phyloP scores from a whole-genome alignment of 768 basidiomycete species.

The Termitomyces sp. region DNA sequence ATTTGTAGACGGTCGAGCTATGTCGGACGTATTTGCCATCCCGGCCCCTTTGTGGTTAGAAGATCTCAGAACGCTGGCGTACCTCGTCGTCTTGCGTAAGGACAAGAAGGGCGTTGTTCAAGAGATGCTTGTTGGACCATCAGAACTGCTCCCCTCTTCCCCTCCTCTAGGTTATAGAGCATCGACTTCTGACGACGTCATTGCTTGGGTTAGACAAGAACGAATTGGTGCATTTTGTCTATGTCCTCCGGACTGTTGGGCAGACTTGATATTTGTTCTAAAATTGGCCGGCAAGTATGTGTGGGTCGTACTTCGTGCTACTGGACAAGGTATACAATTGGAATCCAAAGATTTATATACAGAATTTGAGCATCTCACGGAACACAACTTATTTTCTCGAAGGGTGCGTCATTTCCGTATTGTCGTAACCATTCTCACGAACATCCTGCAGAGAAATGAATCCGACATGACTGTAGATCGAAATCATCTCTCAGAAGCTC shows the following conservation, averaged over 20 bases:
- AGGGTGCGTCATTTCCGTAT: neutral
- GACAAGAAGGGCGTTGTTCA: neutral
- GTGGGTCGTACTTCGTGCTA: neutral
- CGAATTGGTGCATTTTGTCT: conserved; percentile 1
- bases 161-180: neutral
- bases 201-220: neutral
- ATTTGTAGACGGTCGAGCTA: neutral
- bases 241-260: neutral
- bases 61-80: neutral
- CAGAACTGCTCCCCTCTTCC: neutral
- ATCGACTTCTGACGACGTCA: neutral
- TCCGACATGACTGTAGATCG: too few species aligned
- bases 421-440: neutral
- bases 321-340: neutral
- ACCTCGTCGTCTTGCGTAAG: too few species aligned
- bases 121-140: neutral
- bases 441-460: too few species aligned
- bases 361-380: neutral
- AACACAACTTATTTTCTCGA: neutral
- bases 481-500: neutral
- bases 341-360: neutral
- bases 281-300: neutral
- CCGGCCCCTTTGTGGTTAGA: neutral
- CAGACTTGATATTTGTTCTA: too few species aligned
- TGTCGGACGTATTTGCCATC: neutral